A percentile compares a stretch with the other conserved stretches of the same genome.
phyloP scores from a whole-genome alignment of 495 filamentous ascomycete species.

The Lichenothelia convexa region DNA sequence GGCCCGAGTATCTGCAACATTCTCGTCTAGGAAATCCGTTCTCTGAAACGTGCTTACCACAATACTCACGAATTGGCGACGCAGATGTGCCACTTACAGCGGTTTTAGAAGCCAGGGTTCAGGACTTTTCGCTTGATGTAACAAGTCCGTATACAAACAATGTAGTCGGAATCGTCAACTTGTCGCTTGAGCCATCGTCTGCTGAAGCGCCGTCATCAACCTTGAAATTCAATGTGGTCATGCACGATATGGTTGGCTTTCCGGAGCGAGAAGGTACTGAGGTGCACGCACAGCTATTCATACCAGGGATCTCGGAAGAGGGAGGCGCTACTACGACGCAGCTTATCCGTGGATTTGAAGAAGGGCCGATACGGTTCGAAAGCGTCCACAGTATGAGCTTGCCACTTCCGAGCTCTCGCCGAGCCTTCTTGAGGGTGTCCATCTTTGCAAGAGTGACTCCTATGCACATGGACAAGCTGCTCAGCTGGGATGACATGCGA shows the following conservation, averaged over 20 bases:
- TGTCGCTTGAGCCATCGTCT: slow-evolving; percentile 85
- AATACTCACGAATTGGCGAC: slow-evolving; percentile 85
- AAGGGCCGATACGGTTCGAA: slow-evolving; percentile 85
- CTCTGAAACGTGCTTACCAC: slow-evolving; percentile 69
- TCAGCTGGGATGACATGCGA: slow-evolving; percentile 98
- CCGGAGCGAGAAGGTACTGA: slow-evolving; percentile 90
- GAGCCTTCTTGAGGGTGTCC: slow-evolving; percentile 65
- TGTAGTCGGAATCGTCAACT: slow-evolving; percentile 70
- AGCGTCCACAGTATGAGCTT: slow-evolving; percentile 98
- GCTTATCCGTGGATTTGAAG: slow-evolving; percentile 87
- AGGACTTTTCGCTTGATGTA: slow-evolving; percentile 83
- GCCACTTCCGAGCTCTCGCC: slow-evolving; percentile 62
- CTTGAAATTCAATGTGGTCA: slow-evolving; percentile 95
- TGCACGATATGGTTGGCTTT: slow-evolving; percentile 94
- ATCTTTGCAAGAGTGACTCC: slow-evolving; percentile 80
- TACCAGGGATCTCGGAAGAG: slow-evolving; percentile 83
- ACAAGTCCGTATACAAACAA: slow-evolving; percentile 81
- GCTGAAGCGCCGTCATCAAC: slow-evolving; percentile 83
- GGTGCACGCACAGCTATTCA: slow-evolving; percentile 89
- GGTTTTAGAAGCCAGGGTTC: slow-evolving; percentile 86
- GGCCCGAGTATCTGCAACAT: slow-evolving; percentile 80
- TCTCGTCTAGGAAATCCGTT: slow-evolving; percentile 70
- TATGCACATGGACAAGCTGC: slow-evolving; percentile 91
- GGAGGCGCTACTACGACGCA: slow-evolving; percentile 84
- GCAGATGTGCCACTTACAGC: slow-evolving; percentile 83